Conservation (phyloP, 331 rosid species). For the Quercus lobata region DNA sequence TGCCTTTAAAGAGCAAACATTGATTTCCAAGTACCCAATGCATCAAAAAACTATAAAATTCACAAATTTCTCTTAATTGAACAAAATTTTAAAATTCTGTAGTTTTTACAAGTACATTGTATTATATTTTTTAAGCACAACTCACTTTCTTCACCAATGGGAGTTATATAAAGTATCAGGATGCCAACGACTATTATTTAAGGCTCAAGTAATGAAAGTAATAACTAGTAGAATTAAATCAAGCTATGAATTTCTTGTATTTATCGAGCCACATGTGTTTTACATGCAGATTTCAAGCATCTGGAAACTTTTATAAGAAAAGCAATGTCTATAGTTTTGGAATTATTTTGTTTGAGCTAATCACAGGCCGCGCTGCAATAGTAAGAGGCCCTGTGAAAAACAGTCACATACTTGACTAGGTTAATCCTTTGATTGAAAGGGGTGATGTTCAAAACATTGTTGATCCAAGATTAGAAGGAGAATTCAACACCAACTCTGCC, state of each 20-base stretch:
- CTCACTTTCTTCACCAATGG: too few species aligned
- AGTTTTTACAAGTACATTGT: neutral
- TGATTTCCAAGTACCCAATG: too few species aligned
- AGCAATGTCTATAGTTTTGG: constrained; percentile 13
- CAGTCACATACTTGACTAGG: too few species aligned
- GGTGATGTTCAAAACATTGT: too few species aligned
- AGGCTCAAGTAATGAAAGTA: neutral
- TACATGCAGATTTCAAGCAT: neutral
- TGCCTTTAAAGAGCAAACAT: too few species aligned
- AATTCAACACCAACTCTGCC: neutral
- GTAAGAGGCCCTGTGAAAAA: neutral
- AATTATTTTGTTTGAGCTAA: constrained; percentile 29
- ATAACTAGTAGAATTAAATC: neutral
- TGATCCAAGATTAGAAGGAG: too few species aligned
- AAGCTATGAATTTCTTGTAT: neutral
- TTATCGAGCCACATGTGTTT: neutral
- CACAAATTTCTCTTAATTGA: too few species aligned
- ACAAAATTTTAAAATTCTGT: too few species aligned
- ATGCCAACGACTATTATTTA: neutral
- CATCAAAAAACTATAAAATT: too few species aligned
- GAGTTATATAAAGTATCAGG: neutral
- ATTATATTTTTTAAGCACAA: constrained; percentile 21
- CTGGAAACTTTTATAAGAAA: neutral
- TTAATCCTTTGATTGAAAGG: too few species aligned
- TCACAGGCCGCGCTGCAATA: constrained; percentile 16